These are phyloP conservation scores for Jimgerdemannia lactiflua DNA, from an alignment of 192 early-diverging fungal species.

Conservation along the genomic window DNA sequence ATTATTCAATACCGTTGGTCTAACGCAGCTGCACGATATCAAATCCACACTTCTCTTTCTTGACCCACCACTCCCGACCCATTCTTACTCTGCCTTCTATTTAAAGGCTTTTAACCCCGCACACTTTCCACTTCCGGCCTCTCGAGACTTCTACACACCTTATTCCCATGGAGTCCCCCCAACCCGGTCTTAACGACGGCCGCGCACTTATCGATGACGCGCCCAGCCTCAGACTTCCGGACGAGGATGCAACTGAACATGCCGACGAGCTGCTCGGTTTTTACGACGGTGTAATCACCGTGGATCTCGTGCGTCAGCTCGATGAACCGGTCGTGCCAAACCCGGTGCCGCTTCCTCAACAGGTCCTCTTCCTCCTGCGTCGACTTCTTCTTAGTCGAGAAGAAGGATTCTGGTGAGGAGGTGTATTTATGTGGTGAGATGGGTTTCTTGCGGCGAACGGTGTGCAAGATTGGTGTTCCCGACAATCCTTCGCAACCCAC, in stretches of 20 bases:
- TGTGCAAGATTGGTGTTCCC: no score
- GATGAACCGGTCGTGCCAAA: slow-evolving; percentile 81
- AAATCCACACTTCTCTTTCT: not conserved
- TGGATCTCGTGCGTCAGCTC: slow-evolving; percentile 53
- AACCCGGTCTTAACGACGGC: slow-evolving; percentile 88
- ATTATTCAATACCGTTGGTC: not conserved
- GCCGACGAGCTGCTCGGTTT: slow-evolving; percentile 84
- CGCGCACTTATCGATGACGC: slow-evolving; percentile 58
- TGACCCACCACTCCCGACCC: not conserved
- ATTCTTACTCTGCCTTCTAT: no score
- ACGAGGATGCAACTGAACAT: slow-evolving; percentile 89
- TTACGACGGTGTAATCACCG: slow-evolving; percentile 62
- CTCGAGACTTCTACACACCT: slow-evolving; percentile 42
- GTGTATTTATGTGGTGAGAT: no score
- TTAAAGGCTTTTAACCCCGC: no score
- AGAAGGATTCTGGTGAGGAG: slow-evolving; percentile 41
- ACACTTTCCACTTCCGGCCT: not conserved
- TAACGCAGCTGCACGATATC: not conserved
- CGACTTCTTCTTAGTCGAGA: slow-evolving; percentile 51
- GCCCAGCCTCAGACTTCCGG: slow-evolving; percentile 47
- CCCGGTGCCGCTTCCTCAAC: slow-evolving; percentile 67
- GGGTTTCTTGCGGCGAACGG: no score
- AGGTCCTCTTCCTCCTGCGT: slow-evolving; percentile 45
- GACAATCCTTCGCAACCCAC: no score
- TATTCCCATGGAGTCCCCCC: slow-evolving; percentile 86